Conservation (phyloP, 1,284 basidiomycete species). For the Afroboletus lepidellus region DNA sequence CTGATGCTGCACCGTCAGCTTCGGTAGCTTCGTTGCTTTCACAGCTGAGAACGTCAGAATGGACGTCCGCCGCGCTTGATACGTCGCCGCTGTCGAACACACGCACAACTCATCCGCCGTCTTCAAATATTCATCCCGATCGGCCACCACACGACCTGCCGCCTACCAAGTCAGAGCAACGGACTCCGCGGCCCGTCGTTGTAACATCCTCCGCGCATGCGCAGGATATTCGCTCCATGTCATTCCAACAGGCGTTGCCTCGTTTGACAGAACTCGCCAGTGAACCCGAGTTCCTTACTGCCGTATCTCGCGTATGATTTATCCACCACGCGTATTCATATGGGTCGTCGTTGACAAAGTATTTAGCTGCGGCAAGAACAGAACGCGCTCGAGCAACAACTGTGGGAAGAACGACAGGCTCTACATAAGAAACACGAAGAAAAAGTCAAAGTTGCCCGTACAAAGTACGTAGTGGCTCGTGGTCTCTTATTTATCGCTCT, state of each 20-base stretch:
- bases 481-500: slow-evolving; percentile 4
- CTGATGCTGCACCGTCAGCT: slow-evolving; percentile 15
- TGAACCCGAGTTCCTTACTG: slow-evolving; percentile 46
- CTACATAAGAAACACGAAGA: slow-evolving; percentile 65
- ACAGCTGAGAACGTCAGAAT: slow-evolving; percentile 46
- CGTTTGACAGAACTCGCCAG: slow-evolving; percentile 52
- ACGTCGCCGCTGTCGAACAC: slow-evolving; percentile 13
- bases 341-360: slow-evolving; percentile 6
- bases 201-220: slow-evolving; percentile 11
- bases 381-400: slow-evolving; percentile 57
- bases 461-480: slow-evolving; percentile 48
- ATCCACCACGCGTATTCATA: slow-evolving; percentile 2
- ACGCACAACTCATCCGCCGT: slow-evolving; percentile 6
- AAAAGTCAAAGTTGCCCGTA: slow-evolving; percentile 61
- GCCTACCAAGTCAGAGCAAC: slow-evolving; percentile 6
- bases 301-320: slow-evolving; percentile 48
- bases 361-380: slow-evolving; percentile 60
- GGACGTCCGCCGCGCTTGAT: slow-evolving; percentile 12
- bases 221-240: slow-evolving; percentile 45
- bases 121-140: slow-evolving; percentile 1
- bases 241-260: slow-evolving; percentile 67
- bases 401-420: slow-evolving; percentile 61
- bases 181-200: slow-evolving; percentile 11
- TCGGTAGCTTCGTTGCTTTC: slow-evolving; percentile 68
- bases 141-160: slow-evolving; percentile 16